Evolutionary conservation across 2,329 filamentous ascomycete genomes (phyloP).

Genomic region (Gremmenia infestans): DNA sequence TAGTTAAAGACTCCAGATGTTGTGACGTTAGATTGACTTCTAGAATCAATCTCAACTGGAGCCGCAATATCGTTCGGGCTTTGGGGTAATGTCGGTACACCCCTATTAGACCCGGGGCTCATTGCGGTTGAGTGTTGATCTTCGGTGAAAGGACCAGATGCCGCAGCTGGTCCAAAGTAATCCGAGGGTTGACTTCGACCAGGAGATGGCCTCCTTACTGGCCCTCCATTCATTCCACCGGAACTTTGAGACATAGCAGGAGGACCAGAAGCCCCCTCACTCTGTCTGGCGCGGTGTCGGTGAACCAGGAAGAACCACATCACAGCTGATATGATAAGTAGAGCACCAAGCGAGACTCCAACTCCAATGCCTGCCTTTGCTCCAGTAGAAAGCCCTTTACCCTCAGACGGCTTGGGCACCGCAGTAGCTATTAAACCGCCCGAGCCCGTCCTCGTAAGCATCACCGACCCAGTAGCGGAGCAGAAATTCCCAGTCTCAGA

Average conservation of each 20-base stretch:
- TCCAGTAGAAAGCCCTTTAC: conserved; percentile 38
- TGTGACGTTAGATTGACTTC: conserved; percentile 12
- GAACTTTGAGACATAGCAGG: conserved; percentile 18
- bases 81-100: conserved; percentile 41
- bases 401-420: conserved; percentile 12
- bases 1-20: conserved; percentile 18
- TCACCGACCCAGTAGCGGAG: conserved; percentile 27
- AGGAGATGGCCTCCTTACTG: background rate
- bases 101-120: conserved; percentile 32
- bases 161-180: conserved; percentile 35
- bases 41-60: conserved; percentile 51
- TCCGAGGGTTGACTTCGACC: conserved; percentile 10
- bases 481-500: conserved; percentile 37
- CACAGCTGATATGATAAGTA: conserved; percentile 38
- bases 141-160: conserved; percentile 39
- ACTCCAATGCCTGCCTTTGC: conserved; percentile 54
- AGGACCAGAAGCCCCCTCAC: conserved; percentile 7
- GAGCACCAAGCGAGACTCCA: conserved; percentile 43
- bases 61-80: conserved; percentile 45
- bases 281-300: conserved; percentile 28
- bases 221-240: conserved; percentile 8
- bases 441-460: conserved; percentile 31
- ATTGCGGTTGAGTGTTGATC: conserved; percentile 23
- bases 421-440: conserved; percentile 30
- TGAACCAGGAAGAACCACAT: conserved; percentile 45